These are phyloP conservation scores for Salix purpurea DNA, from an alignment of 345 rosid genomes.

Conservation along the genomic window DNA sequence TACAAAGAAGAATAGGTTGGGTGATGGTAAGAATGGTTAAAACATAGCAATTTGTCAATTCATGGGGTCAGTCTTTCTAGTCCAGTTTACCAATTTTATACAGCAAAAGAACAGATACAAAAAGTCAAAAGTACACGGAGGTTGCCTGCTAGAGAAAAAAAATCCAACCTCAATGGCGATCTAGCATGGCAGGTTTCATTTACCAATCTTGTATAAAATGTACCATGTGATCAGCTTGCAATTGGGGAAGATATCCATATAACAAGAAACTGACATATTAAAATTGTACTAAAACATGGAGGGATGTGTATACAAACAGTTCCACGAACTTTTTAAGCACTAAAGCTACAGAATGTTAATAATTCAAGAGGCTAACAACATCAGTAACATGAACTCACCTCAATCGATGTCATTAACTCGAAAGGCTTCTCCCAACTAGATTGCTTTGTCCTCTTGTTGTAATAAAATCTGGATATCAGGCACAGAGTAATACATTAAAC, in stretches of 20 bases:
- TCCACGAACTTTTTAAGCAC: neutral
- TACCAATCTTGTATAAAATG: conserved; percentile 10
- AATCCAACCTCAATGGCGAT: neutral
- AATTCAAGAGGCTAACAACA: conserved; percentile 7
- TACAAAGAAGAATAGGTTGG: neutral
- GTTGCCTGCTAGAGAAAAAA: conserved; percentile 7
- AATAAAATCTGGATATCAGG: conserved; percentile 60
- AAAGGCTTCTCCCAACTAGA: conserved; percentile 94
- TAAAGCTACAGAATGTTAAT: neutral
- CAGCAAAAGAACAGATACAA: neutral
- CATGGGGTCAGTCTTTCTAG: neutral
- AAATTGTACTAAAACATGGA: neutral
- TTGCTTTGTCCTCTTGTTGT: conserved; percentile 69
- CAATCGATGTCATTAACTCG: conserved; percentile 85
- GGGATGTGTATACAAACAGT: neutral
- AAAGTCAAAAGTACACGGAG: conserved; percentile 1
- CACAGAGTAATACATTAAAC: conserved; percentile 2
- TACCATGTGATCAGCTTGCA: conserved; percentile 6
- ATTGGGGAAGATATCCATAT: neutral
- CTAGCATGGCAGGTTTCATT: conserved; percentile 12
- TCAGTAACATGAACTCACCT: conserved; percentile 49
- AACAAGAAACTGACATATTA: conserved; percentile 1
- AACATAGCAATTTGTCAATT: neutral
- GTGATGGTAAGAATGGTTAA: neutral
- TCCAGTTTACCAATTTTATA: neutral